Evolutionary conservation across 257 asterid species (phyloP).

Genomic region (Galeopsis tetrahit): DNA sequence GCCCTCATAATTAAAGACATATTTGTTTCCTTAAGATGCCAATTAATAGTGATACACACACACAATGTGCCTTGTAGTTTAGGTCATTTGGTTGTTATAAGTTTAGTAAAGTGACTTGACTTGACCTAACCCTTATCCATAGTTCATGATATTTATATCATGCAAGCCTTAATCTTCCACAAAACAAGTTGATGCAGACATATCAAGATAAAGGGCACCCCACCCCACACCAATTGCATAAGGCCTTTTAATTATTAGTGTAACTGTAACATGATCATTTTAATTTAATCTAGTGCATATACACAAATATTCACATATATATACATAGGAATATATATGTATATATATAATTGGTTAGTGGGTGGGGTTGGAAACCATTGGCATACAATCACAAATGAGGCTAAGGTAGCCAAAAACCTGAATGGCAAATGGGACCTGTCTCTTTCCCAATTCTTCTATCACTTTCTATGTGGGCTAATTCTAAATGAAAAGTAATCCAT

Average conservation of each 20-base stretch:
- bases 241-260: too few relatives aligned
- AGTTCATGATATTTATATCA: slow-evolving; percentile 30
- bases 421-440: slow-evolving; percentile 50
- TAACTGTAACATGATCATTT: not conserved
- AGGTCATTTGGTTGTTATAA: slow-evolving; percentile 38
- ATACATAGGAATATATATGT: not conserved
- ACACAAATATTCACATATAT: not conserved
- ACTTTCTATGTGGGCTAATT: slow-evolving; percentile 49
- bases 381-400: slow-evolving; percentile 35
- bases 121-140: slow-evolving; percentile 32
- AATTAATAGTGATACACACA: slow-evolving; percentile 1
- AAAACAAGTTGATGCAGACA: slow-evolving; percentile 37
- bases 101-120: slow-evolving; percentile 49
- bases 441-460: slow-evolving; percentile 46
- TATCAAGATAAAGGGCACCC: slow-evolving; percentile 21
- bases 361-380: slow-evolving; percentile 26
- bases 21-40: slow-evolving; percentile 11
- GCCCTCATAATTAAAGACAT: not conserved
- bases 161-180: slow-evolving; percentile 32
- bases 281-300: not conserved
- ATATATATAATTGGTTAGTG: not conserved
- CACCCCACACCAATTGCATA: slow-evolving; percentile 5
- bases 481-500: slow-evolving; percentile 39
- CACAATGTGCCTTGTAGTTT: slow-evolving; percentile 38
- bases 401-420: slow-evolving; percentile 35